A percentile compares a stretch with the other conserved stretches of the same genome.
Evolutionary conservation across 768 basidiomycete genomes (phyloP).

Genomic region (Termitomyces sp.): DNA sequence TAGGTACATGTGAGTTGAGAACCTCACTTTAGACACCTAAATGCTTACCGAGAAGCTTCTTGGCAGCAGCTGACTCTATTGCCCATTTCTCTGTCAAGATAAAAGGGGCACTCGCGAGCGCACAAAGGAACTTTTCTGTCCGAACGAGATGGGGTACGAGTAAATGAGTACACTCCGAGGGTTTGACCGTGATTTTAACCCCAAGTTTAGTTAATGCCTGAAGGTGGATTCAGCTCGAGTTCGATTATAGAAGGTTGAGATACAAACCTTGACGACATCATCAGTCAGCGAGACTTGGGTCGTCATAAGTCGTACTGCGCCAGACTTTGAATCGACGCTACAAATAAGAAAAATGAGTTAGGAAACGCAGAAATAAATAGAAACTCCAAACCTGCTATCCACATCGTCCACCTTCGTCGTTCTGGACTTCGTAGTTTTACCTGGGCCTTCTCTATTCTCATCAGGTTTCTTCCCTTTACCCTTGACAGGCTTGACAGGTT

Average conservation of each 20-base stretch:
- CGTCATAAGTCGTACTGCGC: constrained; percentile 52
- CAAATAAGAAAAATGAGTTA: neutral
- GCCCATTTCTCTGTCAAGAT: constrained; percentile 73
- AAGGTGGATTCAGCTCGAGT: neutral
- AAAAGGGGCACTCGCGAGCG: constrained; percentile 57
- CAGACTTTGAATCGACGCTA: constrained; percentile 8
- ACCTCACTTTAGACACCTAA: neutral
- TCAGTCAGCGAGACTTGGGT: constrained; percentile 62
- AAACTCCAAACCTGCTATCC: constrained; percentile 9
- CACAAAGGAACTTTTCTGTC: constrained; percentile 87
- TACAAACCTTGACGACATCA: constrained; percentile 54
- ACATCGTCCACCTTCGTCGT: constrained; percentile 15
- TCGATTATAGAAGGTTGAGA: neutral
- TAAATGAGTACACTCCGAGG: constrained; percentile 76
- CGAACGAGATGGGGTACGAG: constrained; percentile 65
- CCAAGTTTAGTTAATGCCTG: constrained; percentile 67
- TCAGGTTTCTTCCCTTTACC: constrained; percentile 19
- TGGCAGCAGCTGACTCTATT: constrained; percentile 48
- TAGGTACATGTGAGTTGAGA: neutral
- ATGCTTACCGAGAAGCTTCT: constrained; percentile 60
- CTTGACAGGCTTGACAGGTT: constrained; percentile 11
- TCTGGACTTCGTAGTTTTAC: constrained; percentile 8
- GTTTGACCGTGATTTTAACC: constrained; percentile 54
- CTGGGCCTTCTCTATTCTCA: constrained; percentile 8
- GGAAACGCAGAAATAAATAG: neutral